Conservation (phyloP, 2,329 filamentous ascomycete species). For the Cladophialophora immunda region DNA sequence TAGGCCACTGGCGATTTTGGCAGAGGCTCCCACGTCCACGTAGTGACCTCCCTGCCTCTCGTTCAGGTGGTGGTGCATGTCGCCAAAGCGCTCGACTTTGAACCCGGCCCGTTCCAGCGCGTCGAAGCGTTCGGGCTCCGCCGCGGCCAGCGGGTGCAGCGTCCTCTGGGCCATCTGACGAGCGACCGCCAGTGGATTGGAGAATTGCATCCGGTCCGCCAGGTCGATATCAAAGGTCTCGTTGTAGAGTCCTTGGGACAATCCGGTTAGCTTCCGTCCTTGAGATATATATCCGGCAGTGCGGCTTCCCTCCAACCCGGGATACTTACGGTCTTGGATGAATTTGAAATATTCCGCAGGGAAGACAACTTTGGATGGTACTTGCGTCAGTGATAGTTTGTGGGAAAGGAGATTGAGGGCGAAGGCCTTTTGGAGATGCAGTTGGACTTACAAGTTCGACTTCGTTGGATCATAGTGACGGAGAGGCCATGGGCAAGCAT, state of each 20-base stretch:
- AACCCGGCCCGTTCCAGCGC: conserved; percentile 55
- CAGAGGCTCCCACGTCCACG: conserved; percentile 55
- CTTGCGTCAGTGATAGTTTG: no score
- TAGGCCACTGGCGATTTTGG: conserved; percentile 52
- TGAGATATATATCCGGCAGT: no score
- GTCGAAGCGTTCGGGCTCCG: conserved; percentile 50
- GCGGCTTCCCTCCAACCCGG: no score
- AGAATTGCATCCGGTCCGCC: conserved; percentile 36
- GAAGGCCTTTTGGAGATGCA: no score
- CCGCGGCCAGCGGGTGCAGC: conserved; percentile 42
- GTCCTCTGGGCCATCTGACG: conserved; percentile 43
- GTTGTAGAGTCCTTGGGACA: conserved; percentile 31
- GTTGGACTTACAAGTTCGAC: no score
- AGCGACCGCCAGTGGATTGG: conserved; percentile 43
- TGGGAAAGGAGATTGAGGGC: no score
- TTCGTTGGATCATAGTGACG: no score
- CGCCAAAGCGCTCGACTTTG: conserved; percentile 48
- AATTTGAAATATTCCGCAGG: conserved; percentile 5
- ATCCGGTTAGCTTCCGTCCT: no score
- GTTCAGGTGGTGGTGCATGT: conserved; percentile 50
- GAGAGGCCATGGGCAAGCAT: no score
- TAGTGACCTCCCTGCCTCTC: conserved; percentile 57
- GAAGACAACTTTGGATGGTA: conserved; percentile 1
- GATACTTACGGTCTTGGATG: conserved; percentile 6
- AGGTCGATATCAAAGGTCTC: conserved; percentile 34